Evolutionary conservation across 116 monocot species (phyloP).

Genomic region (Posidonia oceanica): DNA sequence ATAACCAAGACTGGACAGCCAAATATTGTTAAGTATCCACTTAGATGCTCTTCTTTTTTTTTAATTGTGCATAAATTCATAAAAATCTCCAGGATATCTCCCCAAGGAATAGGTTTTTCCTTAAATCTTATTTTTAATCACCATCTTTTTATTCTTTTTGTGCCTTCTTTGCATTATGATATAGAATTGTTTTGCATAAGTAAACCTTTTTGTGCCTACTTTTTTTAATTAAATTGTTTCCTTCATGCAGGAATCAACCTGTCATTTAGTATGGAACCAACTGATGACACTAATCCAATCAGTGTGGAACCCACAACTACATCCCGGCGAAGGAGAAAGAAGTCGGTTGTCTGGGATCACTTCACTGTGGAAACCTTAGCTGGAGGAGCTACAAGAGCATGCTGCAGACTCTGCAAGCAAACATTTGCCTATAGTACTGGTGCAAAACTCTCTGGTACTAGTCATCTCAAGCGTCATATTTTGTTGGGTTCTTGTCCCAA

Average conservation of each 20-base stretch:
- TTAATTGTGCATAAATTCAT: no score
- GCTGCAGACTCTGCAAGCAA: constrained; percentile 82
- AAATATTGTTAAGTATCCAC: no score
- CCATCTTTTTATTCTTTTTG: no score
- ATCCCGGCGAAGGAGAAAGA: constrained; percentile 47
- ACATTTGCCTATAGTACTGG: constrained; percentile 84
- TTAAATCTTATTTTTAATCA: no score
- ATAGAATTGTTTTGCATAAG: no score
- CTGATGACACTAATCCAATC: constrained; percentile 32
- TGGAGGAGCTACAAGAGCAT: constrained; percentile 61
- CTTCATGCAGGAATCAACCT: background rate
- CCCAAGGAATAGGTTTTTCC: no score
- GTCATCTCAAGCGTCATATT: constrained; percentile 88
- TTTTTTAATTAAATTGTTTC: background rate
- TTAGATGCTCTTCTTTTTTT: no score
- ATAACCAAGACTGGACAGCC: no score
- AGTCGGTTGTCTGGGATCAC: constrained; percentile 84
- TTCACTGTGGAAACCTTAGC: constrained; percentile 64
- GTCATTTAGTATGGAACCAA: constrained; percentile 20
- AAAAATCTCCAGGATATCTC: no score
- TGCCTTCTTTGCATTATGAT: no score
- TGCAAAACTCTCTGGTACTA: constrained; percentile 76
- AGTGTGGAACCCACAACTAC: constrained; percentile 30
- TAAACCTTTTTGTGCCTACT: no score
- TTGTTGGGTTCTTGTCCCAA: constrained; percentile 67